These are phyloP conservation scores for Candida michaelii DNA, from an alignment of 805 yeast species.

Conservation along the genomic window DNA sequence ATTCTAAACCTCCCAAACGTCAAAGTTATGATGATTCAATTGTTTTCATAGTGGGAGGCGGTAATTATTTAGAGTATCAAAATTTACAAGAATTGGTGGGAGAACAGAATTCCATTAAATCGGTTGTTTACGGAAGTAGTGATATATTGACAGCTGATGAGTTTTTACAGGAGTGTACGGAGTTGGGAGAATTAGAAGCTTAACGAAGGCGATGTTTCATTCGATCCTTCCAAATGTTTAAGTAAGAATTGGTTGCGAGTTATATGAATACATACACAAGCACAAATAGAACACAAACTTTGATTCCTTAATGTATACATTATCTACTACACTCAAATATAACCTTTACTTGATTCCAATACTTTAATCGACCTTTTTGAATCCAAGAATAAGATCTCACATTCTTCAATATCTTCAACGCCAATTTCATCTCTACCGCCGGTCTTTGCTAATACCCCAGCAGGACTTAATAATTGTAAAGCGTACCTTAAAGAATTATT, in stretches of 20 bases:
- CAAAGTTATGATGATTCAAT: conserved; percentile 76
- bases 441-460: conserved; percentile 77
- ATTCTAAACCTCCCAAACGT: conserved; percentile 84
- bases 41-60: conserved; percentile 96
- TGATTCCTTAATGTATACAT: background rate
- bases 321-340: conserved; percentile 29
- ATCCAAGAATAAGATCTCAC: conserved; percentile 80
- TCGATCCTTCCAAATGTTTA: too few species aligned
- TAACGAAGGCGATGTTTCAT: too few species aligned
- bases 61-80: conserved; percentile 90
- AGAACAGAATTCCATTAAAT: conserved; percentile 40
- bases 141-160: conserved; percentile 67
- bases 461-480: conserved; percentile 85
- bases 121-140: conserved; percentile 85
- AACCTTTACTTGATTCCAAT: conserved; percentile 49
- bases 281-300: too few species aligned
- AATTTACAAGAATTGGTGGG: conserved; percentile 86
- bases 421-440: conserved; percentile 68
- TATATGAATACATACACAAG: too few species aligned
- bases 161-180: conserved; percentile 65
- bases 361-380: conserved; percentile 75
- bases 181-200: conserved; percentile 33
- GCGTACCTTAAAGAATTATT: conserved; percentile 87
- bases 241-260: too few species aligned
- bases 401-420: conserved; percentile 77